Evolutionary conservation across 495 filamentous ascomycete genomes (phyloP).

Genomic region (Talaromyces wortmannii): DNA sequence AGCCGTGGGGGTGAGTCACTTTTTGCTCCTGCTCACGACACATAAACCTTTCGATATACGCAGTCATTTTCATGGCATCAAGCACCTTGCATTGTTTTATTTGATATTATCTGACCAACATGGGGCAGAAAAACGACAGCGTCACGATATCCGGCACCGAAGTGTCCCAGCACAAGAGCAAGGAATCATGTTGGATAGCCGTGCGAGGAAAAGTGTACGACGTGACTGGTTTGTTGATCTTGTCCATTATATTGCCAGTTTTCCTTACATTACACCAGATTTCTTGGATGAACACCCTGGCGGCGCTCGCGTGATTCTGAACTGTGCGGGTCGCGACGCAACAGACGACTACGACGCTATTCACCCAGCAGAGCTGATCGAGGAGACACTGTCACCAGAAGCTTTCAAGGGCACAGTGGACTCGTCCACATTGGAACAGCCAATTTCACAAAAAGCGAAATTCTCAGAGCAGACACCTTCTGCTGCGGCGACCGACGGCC

Average conservation of each 20-base stretch:
- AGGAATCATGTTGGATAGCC: slow-evolving; percentile 73
- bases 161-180: slow-evolving; percentile 59
- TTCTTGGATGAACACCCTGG: slow-evolving; percentile 63
- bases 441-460: background rate
- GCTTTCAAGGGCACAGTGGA: slow-evolving; percentile 17
- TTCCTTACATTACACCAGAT: slow-evolving; percentile 5
- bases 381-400: slow-evolving; percentile 13
- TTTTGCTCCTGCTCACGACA: background rate
- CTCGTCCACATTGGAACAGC: background rate
- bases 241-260: slow-evolving; percentile 35
- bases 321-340: slow-evolving; percentile 82
- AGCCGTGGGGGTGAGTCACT: background rate
- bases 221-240: slow-evolving; percentile 61
- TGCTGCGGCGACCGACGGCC: background rate
- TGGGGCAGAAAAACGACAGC: background rate
- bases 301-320: slow-evolving; percentile 70
- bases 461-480: background rate
- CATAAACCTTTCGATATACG: background rate
- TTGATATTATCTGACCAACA: background rate
- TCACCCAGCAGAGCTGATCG: slow-evolving; percentile 56
- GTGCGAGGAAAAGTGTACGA: slow-evolving; percentile 73
- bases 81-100: background rate
- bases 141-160: slow-evolving; percentile 41
- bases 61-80: background rate
- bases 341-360: slow-evolving; percentile 79